Base-by-base conservation (phyloP, 257 asterid genomes). In the Solanum habrochaites region DNA sequence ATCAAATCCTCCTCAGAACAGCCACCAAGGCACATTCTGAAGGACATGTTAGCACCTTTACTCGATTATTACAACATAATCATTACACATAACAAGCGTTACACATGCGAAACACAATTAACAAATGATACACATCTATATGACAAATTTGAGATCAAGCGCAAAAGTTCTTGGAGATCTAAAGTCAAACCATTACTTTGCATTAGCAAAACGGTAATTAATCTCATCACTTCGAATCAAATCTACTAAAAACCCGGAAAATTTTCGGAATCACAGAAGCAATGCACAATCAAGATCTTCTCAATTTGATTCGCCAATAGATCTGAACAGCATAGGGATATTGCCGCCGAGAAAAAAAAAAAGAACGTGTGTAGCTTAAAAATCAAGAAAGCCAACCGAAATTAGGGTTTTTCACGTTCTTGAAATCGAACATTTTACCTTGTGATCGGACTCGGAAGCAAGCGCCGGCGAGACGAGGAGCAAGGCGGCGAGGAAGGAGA, bases 401-500 rank as follows among this genome's bases (percentile, higher is more conserved):
- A 81, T 81, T 81, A 49, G 85, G 85, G 69, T 49, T 81, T 81
- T 49, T 31, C 14, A 37, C 64, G 64, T 35, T 45, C 4, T 29
- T 32, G 21, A 3, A 14, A 77, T 77, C 64, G 83, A 25, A 45
- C 25, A 82, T n/a, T 81, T 18, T 39, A 87, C 89, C 89, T 83
- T 87, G 89, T 87, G 89, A 87, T 87, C 89, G 78, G 87, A 83
- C 78, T 87, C 89, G 69, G 89, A 87, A 74, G 89, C 89, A 70
- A 83, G 62, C 58, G 64, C 89, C 40, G 86, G 84, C 83, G 89
- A 87, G 69, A 87, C 42, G 23, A 87, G 42, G 70, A 72, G 75
- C 29, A 70, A 16, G 21, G 80, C 78, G n/a, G 87, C 39, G 85
- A 87, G 69, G 39, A 87, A 71, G 52, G 37, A 78, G 66, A 78